Evolutionary conservation across 2,329 filamentous ascomycete genomes (phyloP).

Genomic region (Didymella glomerata): DNA sequence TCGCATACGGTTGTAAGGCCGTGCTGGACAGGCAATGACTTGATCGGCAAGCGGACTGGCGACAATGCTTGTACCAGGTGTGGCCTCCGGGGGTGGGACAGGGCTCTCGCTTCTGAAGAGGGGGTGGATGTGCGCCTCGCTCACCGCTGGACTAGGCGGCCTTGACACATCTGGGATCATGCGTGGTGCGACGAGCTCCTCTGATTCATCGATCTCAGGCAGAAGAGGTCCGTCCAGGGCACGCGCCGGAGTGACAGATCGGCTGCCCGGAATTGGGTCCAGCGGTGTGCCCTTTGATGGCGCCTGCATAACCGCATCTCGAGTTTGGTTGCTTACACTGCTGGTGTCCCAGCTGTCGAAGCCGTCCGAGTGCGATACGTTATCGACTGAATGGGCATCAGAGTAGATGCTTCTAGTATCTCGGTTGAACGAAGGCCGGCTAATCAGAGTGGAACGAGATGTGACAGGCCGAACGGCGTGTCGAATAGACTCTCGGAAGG

Average conservation of each 20-base stretch:
- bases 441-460: constrained; percentile 49
- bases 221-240: constrained; percentile 63
- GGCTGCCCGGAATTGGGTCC: constrained; percentile 75
- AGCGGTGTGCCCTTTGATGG: constrained; percentile 62
- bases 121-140: constrained; percentile 78
- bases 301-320: constrained; percentile 55
- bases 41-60: constrained; percentile 75
- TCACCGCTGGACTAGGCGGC: constrained; percentile 52
- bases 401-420: constrained; percentile 48
- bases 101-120: constrained; percentile 78
- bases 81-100: constrained; percentile 68
- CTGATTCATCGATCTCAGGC: constrained; percentile 35
- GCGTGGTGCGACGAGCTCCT: constrained; percentile 45
- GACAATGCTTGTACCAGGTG: constrained; percentile 74
- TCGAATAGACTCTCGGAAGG: constrained; percentile 50
- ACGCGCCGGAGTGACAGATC: constrained; percentile 70
- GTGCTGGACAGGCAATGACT: constrained; percentile 58
- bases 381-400: constrained; percentile 46
- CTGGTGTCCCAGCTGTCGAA: constrained; percentile 82
- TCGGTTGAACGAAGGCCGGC: constrained; percentile 41
- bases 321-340: constrained; percentile 68
- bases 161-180: constrained; percentile 47
- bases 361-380: constrained; percentile 60
- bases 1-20: constrained; percentile 50
- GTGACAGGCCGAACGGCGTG: constrained; percentile 50